Conservation (phyloP, 106 monocot species). For the Acorus gramineus region DNA sequence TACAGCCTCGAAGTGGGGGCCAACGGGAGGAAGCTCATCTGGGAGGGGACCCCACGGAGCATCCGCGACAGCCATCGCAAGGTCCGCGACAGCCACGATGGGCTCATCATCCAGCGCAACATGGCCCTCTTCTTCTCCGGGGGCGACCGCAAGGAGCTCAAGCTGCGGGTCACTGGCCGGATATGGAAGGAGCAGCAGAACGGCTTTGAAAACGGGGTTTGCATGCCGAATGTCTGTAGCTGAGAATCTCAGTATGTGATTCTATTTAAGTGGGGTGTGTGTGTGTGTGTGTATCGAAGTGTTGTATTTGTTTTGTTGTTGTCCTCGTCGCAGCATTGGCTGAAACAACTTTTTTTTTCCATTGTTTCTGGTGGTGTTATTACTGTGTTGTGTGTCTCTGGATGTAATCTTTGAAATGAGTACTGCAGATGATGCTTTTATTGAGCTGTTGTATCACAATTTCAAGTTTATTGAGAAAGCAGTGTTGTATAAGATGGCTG, state of each 20-base stretch:
- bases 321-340: no score
- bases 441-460: no score
- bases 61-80: conserved; percentile 23
- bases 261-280: no score
- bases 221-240: conserved; percentile 16
- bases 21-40: conserved; percentile 18
- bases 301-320: no score
- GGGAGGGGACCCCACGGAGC: conserved; percentile 22
- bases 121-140: conserved; percentile 26
- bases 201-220: conserved; percentile 7
- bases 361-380: no score
- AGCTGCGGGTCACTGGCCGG: conserved; percentile 17
- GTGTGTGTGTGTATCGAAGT: no score
- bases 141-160: conserved; percentile 19
- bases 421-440: no score
- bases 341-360: no score
- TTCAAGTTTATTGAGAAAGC: no score
- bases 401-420: no score
- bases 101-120: conserved; percentile 21
- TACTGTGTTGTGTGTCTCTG: no score
- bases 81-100: conserved; percentile 22
- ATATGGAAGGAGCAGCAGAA: conserved; percentile 22
- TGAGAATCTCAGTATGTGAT: background rate
- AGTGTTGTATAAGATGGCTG: no score
- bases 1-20: conserved; percentile 23